Percentiles rank a stretch among this genome's conserved stretches.
Conservation (phyloP, 805 yeast genomes). For the Candida nanaspora region DNA sequence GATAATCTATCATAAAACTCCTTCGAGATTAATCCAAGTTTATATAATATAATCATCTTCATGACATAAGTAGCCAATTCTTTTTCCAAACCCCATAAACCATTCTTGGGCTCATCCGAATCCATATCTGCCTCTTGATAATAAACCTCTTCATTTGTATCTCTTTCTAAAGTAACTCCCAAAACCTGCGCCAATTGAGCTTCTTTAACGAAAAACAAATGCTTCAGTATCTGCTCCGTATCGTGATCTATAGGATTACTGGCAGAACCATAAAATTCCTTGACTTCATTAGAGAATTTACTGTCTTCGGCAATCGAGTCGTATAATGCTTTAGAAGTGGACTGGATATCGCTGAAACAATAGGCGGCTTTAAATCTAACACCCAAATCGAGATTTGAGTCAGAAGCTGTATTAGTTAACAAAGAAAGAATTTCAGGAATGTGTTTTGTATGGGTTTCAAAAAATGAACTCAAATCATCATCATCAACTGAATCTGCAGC, state of each 20-base stretch:
- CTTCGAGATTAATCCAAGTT: conserved; percentile 9
- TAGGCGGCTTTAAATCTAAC: neutral
- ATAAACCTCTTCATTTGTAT: conserved; percentile 39
- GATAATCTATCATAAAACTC: conserved; percentile 12
- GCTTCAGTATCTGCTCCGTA: conserved; percentile 23
- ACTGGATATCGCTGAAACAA: neutral
- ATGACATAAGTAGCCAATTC: conserved; percentile 16
- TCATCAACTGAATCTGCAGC: neutral
- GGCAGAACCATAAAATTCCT: neutral
- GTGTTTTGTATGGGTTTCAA: neutral
- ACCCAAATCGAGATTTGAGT: neutral
- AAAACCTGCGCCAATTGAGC: conserved; percentile 31
- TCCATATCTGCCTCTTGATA: conserved; percentile 6
- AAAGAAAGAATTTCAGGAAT: neutral
- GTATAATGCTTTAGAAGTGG: neutral
- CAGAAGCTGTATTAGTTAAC: neutral
- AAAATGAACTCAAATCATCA: neutral
- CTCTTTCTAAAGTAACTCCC: conserved; percentile 39
- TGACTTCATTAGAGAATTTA: neutral
- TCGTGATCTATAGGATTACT: too few relatives aligned
- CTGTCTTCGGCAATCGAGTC: neutral
- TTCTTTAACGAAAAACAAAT: conserved; percentile 44
- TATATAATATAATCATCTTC: conserved; percentile 15
- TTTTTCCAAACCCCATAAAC: neutral
- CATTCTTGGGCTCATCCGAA: too few relatives aligned